phyloP scores from a whole-genome alignment of 768 basidiomycete species.

The Amanita rimosa region DNA sequence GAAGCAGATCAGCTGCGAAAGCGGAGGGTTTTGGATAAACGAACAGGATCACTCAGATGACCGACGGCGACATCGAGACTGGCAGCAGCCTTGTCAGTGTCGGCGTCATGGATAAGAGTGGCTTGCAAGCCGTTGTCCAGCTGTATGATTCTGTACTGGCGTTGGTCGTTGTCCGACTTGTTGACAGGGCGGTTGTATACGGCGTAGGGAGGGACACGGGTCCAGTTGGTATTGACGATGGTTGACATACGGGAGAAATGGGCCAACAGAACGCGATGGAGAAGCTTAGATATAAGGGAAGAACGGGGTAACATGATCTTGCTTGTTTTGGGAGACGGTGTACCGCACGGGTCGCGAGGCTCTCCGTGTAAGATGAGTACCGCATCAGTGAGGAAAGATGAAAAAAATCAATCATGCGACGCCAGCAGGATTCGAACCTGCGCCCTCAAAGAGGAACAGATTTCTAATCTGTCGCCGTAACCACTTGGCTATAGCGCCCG shows the following conservation, averaged over 20 bases:
- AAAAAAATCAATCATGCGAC: constrained; percentile 28
- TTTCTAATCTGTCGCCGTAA: constrained; percentile 64
- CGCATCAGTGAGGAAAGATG: no score
- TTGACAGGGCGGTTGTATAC: constrained; percentile 51
- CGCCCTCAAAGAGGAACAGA: constrained; percentile 48
- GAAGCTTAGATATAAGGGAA: neutral
- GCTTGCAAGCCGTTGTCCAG: constrained; percentile 89
- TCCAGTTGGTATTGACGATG: constrained; percentile 20
- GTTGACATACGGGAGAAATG: constrained; percentile 11
- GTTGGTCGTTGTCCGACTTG: constrained; percentile 67
- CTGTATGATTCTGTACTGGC: constrained; percentile 70
- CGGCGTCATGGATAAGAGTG: constrained; percentile 70
- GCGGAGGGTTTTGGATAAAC: constrained; percentile 15
- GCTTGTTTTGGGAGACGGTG: neutral
- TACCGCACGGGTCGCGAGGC: neutral
- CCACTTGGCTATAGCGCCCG: constrained; percentile 58
- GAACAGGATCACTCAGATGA: constrained; percentile 84
- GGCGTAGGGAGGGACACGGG: constrained; percentile 33
- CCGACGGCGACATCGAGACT: constrained; percentile 93
- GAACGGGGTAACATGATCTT: neutral
- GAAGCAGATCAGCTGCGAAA: constrained; percentile 4
- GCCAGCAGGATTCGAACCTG: constrained; percentile 54
- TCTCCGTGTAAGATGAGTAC: neutral
- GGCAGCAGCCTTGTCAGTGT: constrained; percentile 90
- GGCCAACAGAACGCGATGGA: neutral